Base-by-base conservation (phyloP, 2,329 filamentous ascomycete species). In the Talaromyces verruculosus region DNA sequence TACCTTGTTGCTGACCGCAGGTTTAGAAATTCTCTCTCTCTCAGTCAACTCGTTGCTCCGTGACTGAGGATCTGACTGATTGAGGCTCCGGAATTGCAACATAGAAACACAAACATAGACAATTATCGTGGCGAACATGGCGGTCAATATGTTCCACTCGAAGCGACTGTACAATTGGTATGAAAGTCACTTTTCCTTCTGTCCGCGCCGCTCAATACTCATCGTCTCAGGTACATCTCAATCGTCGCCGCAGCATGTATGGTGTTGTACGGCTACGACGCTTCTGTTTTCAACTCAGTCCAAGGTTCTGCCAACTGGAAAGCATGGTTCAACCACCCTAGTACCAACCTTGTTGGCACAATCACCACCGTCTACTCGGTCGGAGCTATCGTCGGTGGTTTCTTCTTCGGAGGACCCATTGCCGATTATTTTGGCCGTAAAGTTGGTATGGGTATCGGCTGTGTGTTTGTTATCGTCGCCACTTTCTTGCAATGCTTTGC, bases 201-300 rank as follows among this genome's bases (percentile, higher is more conserved):
- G 7, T 25, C 22, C 15, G n/a, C 4, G 17, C 11, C n/a, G 25
- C 41, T 41, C 41, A 39, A 25, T 64, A 15, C 33, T 65, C 17
- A 35, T 60, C 10, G 37, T 30, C 10, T 22, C 37, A 74, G 87
- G 87, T 90, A 88, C 79, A 87, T 89, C 69, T 88, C 87, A 67
- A 81, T 90, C 61, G 86, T 91, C 69, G 89, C 89, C 65, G 88
- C 89, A 72, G 87, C 88, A 75, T 91, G 88, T 76, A 91, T 91
- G 89, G 88, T 91, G 25, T 82, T 91, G 53, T 91, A 91, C 74
- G 89, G 89, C 65, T 91, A 91, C 74, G 89, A 91, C 82, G 88
- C 89, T 1, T 89, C 88, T 43, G 88, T 90, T 57, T 91, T 88
- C 82, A 91, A 91, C 75, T 88, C 88, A 5, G 85, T 90, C 5